Evolutionary conservation across 176 grass and related monocot species (phyloP).

Genomic region (Avena atlantica): DNA sequence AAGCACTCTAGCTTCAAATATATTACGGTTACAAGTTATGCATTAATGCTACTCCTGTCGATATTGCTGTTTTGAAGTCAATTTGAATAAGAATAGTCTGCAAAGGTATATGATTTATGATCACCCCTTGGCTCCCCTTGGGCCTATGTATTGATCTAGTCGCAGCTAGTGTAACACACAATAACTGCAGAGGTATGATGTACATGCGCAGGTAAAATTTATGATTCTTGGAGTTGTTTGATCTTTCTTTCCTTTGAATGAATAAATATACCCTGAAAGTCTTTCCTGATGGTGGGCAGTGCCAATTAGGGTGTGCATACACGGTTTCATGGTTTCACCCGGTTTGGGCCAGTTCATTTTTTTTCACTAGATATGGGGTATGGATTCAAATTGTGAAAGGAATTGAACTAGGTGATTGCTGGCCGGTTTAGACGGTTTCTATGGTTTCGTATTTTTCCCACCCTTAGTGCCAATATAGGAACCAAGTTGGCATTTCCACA

Average conservation of each 20-base stretch:
- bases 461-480: neutral
- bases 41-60: neutral
- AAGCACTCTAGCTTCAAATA: constrained; percentile 6
- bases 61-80: neutral
- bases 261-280: neutral
- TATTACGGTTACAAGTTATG: neutral
- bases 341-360: no score
- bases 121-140: neutral
- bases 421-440: no score
- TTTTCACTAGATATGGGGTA: no score
- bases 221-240: neutral
- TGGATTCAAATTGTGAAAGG: no score
- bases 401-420: no score
- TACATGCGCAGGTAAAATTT: neutral
- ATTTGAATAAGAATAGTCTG: neutral
- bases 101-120: constrained; percentile 1
- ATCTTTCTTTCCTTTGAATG: neutral
- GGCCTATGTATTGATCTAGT: neutral
- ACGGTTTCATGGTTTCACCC: no score
- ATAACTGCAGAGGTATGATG: neutral
- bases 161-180: neutral
- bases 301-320: no score
- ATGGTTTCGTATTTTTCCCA: no score
- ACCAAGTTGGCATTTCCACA: neutral
- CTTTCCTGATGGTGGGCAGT: neutral